Conservation (phyloP, 2,329 filamentous ascomycete genomes). For the Botrytis elliptica region DNA sequence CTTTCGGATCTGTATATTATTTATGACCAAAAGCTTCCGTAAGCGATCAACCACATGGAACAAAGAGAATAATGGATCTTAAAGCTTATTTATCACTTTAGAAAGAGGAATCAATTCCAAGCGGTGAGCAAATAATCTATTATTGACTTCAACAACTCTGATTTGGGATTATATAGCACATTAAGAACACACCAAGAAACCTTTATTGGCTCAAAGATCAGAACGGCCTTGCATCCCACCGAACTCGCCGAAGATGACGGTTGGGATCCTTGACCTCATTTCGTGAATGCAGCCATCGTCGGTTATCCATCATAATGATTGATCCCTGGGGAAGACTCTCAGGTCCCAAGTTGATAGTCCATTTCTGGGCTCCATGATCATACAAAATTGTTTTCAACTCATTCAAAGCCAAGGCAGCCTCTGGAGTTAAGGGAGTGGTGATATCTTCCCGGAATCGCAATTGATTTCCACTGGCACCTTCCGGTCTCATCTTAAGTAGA, state of each 20-base stretch:
- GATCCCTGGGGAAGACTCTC: slow-evolving; percentile 35
- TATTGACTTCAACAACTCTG: too few relatives aligned
- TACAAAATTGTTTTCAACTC: slow-evolving; percentile 37
- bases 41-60: too few relatives aligned
- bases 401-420: slow-evolving; percentile 35
- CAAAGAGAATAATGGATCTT: too few relatives aligned
- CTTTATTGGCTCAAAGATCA: neutral
- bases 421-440: slow-evolving; percentile 31
- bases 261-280: slow-evolving; percentile 40
- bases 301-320: slow-evolving; percentile 42
- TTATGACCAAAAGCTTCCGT: too few relatives aligned
- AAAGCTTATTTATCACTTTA: too few relatives aligned
- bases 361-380: neutral
- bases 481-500: neutral
- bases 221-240: slow-evolving; percentile 34
- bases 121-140: too few relatives aligned
- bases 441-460: slow-evolving; percentile 33
- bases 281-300: slow-evolving; percentile 42
- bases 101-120: too few relatives aligned
- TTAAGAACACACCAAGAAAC: too few relatives aligned
- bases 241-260: slow-evolving; percentile 41
- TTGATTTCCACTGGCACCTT: slow-evolving; percentile 20
- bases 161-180: too few relatives aligned
- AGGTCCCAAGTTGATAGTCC: slow-evolving; percentile 31
- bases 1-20: too few relatives aligned